Evolutionary conservation across 2,329 filamentous ascomycete species (phyloP).

Genomic region (Rhynchosporium graminicola): DNA sequence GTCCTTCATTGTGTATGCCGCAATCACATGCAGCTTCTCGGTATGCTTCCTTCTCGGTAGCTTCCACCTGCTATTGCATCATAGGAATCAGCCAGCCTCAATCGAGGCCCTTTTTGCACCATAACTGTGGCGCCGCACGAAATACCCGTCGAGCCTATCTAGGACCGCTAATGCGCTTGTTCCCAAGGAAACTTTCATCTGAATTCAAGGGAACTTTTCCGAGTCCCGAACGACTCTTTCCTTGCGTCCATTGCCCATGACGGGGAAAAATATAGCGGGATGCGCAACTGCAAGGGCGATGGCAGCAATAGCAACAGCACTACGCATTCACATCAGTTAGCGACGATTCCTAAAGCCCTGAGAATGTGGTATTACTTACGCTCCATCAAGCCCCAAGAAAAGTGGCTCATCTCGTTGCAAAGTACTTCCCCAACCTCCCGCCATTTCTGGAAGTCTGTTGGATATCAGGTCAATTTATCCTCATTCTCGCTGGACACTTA

Average conservation of each 20-base stretch:
- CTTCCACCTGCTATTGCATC: too few species aligned
- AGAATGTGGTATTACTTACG: background rate
- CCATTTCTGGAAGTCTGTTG: constrained; percentile 14
- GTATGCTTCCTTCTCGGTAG: too few species aligned
- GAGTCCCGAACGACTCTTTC: background rate
- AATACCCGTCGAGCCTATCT: too few species aligned
- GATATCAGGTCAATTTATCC: background rate
- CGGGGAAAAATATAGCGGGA: constrained; percentile 12
- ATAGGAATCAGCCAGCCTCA: too few species aligned
- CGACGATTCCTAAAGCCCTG: background rate
- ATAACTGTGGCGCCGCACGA: too few species aligned
- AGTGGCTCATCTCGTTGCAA: constrained; percentile 8
- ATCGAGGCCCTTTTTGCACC: too few species aligned
- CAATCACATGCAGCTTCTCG: too few species aligned
- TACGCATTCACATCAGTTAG: background rate
- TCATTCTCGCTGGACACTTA: background rate
- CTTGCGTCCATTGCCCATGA: constrained; percentile 1
- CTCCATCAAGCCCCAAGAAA: constrained; percentile 13
- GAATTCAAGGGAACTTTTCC: background rate
- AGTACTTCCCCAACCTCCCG: constrained; percentile 14
- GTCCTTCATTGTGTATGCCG: too few species aligned
- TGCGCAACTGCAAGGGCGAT: constrained; percentile 9
- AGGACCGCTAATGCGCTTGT: too few species aligned
- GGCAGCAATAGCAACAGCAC: constrained; percentile 7
- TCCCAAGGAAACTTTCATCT: background rate